Percentiles rank a stretch among this genome's conserved stretches.
Conservation (phyloP, 768 basidiomycete species). For the Cubamyces lactineus region DNA sequence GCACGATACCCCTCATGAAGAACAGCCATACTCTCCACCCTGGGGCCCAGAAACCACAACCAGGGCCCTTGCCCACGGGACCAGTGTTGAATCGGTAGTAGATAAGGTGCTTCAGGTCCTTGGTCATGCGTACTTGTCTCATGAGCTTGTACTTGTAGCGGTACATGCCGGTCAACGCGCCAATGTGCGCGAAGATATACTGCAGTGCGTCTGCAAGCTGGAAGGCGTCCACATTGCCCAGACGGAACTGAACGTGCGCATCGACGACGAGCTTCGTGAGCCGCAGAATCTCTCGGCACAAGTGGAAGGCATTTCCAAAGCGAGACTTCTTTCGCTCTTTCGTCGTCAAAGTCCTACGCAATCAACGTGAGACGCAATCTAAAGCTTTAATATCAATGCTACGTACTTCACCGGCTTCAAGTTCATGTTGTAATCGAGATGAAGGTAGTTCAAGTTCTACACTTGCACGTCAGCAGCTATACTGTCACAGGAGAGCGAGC, state of each 20-base stretch:
- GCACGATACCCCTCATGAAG: slow-evolving; percentile 99
- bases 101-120: slow-evolving; percentile 97
- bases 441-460: slow-evolving; percentile 90
- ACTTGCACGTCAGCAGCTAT: neutral
- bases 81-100: slow-evolving; percentile 99
- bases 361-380: slow-evolving; percentile 21
- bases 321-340: slow-evolving; percentile 99
- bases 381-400: neutral
- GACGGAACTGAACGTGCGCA: slow-evolving; percentile 97
- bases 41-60: slow-evolving; percentile 99
- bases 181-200: slow-evolving; percentile 97
- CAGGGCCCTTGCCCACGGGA: slow-evolving; percentile 98
- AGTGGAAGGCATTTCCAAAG: slow-evolving; percentile 98
- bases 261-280: slow-evolving; percentile 98
- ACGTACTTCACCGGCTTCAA: slow-evolving; percentile 89
- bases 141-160: slow-evolving; percentile 99
- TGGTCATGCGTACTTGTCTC: slow-evolving; percentile 99
- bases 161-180: slow-evolving; percentile 99
- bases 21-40: slow-evolving; percentile 99
- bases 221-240: slow-evolving; percentile 99
- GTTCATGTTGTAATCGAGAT: slow-evolving; percentile 98
- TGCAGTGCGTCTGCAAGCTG: slow-evolving; percentile 98
- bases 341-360: slow-evolving; percentile 86
- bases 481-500: neutral
- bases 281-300: slow-evolving; percentile 97